These are phyloP conservation scores for Bretziella fagacearum DNA, from an alignment of 2,329 filamentous ascomycete genomes.

Conservation along the genomic window DNA sequence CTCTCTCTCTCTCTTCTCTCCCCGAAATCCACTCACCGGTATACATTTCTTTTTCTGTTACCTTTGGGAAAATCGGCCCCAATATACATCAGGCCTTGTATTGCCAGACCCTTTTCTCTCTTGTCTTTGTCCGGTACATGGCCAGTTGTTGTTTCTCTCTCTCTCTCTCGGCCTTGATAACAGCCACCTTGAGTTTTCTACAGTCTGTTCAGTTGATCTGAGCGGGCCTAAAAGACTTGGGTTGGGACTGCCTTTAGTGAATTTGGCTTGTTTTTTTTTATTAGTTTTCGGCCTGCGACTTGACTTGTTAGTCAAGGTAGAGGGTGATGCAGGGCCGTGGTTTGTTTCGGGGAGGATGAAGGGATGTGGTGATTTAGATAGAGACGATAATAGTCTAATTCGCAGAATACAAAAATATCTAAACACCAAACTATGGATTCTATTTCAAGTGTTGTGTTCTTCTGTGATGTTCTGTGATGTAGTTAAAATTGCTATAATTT, in stretches of 20 bases:
- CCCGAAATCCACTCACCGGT: too few relatives aligned
- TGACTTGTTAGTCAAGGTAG: constrained; percentile 8
- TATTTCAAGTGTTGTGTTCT: not conserved
- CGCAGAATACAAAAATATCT: too few relatives aligned
- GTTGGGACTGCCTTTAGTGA: not conserved
- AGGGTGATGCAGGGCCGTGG: not conserved
- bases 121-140: not conserved
- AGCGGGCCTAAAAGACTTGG: not conserved
- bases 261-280: not conserved
- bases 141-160: not conserved
- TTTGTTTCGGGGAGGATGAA: not conserved
- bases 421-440: not conserved
- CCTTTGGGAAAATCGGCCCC: too few relatives aligned
- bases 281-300: not conserved
- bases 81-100: too few relatives aligned
- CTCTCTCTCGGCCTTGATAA: not conserved
- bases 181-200: not conserved
- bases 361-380: not conserved
- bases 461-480: not conserved
- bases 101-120: not conserved
- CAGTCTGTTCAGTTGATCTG: not conserved
- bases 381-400: too few relatives aligned
- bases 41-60: too few relatives aligned
- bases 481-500: too few relatives aligned
- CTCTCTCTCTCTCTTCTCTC: too few relatives aligned